Evolutionary conservation across 805 yeast species (phyloP).

Genomic region (Vanderwaltozyma tropicalis): DNA sequence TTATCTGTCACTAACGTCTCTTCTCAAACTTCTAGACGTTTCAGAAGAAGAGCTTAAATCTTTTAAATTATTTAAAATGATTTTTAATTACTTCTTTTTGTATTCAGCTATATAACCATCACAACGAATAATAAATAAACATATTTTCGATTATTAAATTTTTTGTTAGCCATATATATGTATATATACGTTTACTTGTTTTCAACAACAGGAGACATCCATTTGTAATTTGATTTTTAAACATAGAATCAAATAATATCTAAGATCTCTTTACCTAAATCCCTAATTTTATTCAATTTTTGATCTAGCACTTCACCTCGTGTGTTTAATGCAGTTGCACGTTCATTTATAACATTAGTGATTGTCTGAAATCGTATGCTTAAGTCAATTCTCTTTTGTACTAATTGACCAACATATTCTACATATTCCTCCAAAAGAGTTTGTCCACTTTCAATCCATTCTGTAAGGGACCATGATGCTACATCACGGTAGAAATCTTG

Average conservation of each 20-base stretch:
- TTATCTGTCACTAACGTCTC: conserved; percentile 77
- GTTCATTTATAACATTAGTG: conserved; percentile 30
- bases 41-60: conserved; percentile 77
- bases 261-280: conserved; percentile 34
- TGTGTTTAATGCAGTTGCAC: conserved; percentile 26
- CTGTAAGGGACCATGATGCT: conserved; percentile 18
- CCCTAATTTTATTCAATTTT: conserved; percentile 30
- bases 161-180: background rate
- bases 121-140: conserved; percentile 2
- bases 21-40: conserved; percentile 86
- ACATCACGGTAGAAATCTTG: conserved; percentile 19
- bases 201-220: background rate
- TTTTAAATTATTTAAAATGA: background rate
- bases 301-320: conserved; percentile 27
- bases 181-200: background rate
- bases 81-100: conserved; percentile 1
- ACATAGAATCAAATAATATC: conserved; percentile 20
- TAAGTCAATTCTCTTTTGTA: conserved; percentile 32
- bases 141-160: conserved; percentile 1
- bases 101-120: conserved; percentile 3
- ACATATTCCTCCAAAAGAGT: conserved; percentile 27
- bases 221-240: background rate
- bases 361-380: conserved; percentile 32
- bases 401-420: conserved; percentile 26
- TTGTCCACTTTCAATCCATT: conserved; percentile 34